Percentiles rank a stretch among this genome's conserved stretches.
Evolutionary conservation across 345 rosid genomes (phyloP).

Genomic region (Brassica incana): DNA sequence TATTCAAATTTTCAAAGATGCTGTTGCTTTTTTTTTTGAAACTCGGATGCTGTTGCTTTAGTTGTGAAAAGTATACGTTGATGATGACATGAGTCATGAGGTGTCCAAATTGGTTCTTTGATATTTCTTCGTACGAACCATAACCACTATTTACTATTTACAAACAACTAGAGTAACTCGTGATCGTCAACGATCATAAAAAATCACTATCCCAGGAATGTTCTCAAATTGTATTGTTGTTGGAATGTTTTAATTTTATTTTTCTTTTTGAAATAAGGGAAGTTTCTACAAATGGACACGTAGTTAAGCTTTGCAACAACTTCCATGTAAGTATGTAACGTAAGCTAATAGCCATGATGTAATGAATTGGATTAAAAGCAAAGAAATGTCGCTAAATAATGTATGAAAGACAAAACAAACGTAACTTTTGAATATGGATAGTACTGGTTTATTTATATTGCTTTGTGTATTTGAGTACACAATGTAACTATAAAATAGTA

Average conservation of each 20-base stretch:
- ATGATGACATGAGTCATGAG: neutral
- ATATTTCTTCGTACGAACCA: neutral
- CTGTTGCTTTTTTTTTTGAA: neutral
- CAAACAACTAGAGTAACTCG: neutral
- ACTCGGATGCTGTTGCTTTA: neutral
- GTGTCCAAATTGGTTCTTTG: neutral
- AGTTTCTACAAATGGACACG: slow-evolving; percentile 29
- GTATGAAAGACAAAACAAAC: neutral
- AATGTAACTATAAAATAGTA: slow-evolving; percentile 4
- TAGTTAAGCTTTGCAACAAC: slow-evolving; percentile 15
- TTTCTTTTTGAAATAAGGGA: neutral
- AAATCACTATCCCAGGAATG: neutral
- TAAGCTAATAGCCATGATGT: neutral
- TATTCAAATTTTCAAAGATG: neutral
- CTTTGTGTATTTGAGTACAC: neutral
- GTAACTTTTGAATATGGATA: neutral
- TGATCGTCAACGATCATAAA: neutral
- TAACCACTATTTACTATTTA: neutral
- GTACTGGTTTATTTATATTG: neutral
- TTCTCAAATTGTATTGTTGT: neutral
- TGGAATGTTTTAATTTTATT: neutral
- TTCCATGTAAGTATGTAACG: neutral
- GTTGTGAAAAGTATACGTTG: neutral
- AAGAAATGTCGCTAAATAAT: slow-evolving; percentile 18
- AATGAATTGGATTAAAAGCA: slow-evolving; percentile 38